Evolutionary conservation across 1,139 yeast genomes (phyloP).

Genomic region (Kodamaea ohmeri): DNA sequence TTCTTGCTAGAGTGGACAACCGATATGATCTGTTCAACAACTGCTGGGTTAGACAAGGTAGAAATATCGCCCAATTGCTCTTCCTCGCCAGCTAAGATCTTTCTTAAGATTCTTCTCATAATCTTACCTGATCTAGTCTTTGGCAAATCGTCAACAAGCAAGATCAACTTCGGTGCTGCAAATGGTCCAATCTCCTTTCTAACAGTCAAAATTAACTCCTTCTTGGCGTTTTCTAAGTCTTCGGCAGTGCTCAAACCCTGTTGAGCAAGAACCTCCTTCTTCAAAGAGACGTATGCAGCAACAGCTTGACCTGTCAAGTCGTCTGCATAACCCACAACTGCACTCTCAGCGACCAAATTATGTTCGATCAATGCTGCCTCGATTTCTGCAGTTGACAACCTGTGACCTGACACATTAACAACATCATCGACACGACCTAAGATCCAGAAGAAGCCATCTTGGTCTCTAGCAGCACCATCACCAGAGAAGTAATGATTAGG

Average conservation of each 20-base stretch:
- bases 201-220: constrained; percentile 68
- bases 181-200: constrained; percentile 82
- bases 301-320: constrained; percentile 83
- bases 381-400: constrained; percentile 78
- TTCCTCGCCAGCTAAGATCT: constrained; percentile 74
- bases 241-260: constrained; percentile 28
- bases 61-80: constrained; percentile 77
- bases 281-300: constrained; percentile 74
- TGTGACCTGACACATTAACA: constrained; percentile 77
- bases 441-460: constrained; percentile 77
- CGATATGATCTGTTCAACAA: constrained; percentile 61
- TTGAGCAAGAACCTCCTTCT: constrained; percentile 30
- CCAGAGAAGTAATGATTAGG: constrained; percentile 72
- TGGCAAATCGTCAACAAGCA: constrained; percentile 74
- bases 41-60: constrained; percentile 72
- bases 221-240: constrained; percentile 55
- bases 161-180: constrained; percentile 75
- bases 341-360: constrained; percentile 67
- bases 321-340: constrained; percentile 79
- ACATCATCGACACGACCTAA: constrained; percentile 82
- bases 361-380: constrained; percentile 78
- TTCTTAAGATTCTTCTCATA: constrained; percentile 79
- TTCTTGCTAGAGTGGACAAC: constrained; percentile 43
- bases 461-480: constrained; percentile 80
- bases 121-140: constrained; percentile 83